Percentiles rank a stretch among this genome's conserved stretches.
Evolutionary conservation across 2,329 filamentous ascomycete species (phyloP).

Genomic region (Cladosporium oxysporum): DNA sequence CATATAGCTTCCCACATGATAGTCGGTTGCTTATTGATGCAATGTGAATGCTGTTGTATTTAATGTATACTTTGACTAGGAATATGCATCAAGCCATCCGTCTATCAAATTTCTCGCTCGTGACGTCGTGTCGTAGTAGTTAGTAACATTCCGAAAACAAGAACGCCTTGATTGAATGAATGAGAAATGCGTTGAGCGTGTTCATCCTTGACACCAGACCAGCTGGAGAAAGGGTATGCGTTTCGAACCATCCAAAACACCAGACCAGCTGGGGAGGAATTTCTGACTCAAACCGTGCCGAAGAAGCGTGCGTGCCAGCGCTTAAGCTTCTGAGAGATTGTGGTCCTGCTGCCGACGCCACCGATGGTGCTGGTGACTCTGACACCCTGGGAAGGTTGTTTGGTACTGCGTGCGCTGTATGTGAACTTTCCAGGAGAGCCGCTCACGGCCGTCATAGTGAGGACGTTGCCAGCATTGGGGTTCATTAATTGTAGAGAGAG

Average conservation of each 20-base stretch:
- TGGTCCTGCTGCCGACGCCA: conserved; percentile 12
- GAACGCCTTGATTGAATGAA: neutral
- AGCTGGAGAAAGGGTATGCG: neutral
- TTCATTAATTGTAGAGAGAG: conserved; percentile 23
- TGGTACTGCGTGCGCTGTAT: conserved; percentile 31
- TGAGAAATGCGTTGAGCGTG: neutral
- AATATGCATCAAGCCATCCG: neutral
- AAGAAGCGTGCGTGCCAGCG: conserved; percentile 19
- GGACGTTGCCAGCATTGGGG: conserved; percentile 28
- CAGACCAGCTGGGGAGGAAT: neutral
- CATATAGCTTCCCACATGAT: neutral
- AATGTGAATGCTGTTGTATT: neutral
- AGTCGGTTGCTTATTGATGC: neutral
- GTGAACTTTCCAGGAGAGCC: conserved; percentile 35
- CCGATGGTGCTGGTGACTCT: conserved; percentile 26
- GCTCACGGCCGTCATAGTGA: conserved; percentile 28
- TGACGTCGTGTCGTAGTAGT: neutral
- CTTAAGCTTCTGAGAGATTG: conserved; percentile 15
- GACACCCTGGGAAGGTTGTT: conserved; percentile 30
- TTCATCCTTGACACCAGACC: neutral
- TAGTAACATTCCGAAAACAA: neutral
- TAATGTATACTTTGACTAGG: neutral
- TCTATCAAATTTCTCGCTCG: neutral
- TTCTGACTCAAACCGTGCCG: neutral
- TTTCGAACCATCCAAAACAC: neutral